Conservation (phyloP, 345 rosid species). For the Streptanthus diversifolius region DNA sequence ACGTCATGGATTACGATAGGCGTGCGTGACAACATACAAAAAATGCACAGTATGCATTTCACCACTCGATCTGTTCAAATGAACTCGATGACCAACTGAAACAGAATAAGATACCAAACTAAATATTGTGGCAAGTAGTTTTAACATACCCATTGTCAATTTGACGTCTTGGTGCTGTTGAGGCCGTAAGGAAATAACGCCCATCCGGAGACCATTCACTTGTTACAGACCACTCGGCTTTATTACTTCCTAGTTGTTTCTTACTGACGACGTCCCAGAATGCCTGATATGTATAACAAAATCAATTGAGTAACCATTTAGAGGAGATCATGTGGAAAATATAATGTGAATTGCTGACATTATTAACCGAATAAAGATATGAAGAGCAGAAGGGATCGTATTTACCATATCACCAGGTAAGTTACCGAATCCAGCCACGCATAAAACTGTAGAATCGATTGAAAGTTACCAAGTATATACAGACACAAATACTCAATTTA, state of each 20-base stretch:
- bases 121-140: not conserved
- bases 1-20: not conserved
- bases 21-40: too few relatives aligned
- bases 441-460: conserved; percentile 52
- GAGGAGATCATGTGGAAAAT: not conserved
- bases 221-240: conserved; percentile 85
- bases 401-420: conserved; percentile 97
- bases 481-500: not conserved
- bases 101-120: not conserved
- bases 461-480: conserved; percentile 37
- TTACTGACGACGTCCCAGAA: conserved; percentile 77
- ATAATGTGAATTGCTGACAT: not conserved
- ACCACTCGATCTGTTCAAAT: not conserved
- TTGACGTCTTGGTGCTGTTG: conserved; percentile 95
- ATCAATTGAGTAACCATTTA: conserved; percentile 4
- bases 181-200: conserved; percentile 81
- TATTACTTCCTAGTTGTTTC: conserved; percentile 67
- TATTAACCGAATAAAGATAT: not conserved
- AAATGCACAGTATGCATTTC: not conserved
- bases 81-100: not conserved
- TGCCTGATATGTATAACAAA: conserved; percentile 46
- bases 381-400: not conserved
- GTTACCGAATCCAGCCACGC: conserved; percentile 97
- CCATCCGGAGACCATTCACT: conserved; percentile 98
- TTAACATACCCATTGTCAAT: conserved; percentile 84